phyloP scores from a whole-genome alignment of 164 flowering plant species.

The Aristolochia fimbriata region DNA sequence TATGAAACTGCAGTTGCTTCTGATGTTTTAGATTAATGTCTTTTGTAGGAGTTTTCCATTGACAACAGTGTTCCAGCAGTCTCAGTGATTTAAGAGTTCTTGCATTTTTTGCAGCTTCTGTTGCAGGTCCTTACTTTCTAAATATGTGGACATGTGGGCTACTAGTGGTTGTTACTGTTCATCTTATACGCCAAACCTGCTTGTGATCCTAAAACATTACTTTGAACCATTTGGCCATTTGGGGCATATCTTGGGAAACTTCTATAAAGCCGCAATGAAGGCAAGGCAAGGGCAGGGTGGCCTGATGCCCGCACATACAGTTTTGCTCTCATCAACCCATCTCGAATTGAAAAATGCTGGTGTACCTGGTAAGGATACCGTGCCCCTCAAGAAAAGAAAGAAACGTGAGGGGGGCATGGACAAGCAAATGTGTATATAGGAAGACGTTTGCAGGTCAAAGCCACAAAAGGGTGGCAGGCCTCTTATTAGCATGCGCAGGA shows the following conservation, averaged over 20 bases:
- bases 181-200: constrained; percentile 6
- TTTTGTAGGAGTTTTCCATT: neutral
- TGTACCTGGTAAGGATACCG: constrained; percentile 5
- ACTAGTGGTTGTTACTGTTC: constrained; percentile 12
- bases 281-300: constrained; percentile 2
- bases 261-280: neutral
- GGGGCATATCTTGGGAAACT: neutral
- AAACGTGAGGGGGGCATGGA: constrained; percentile 5
- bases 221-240: neutral
- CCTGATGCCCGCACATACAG: constrained; percentile 8
- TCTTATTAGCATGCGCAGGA: constrained; percentile 3
- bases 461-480: constrained; percentile 45
- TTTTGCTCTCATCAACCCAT: constrained; percentile 10
- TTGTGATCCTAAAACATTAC: neutral
- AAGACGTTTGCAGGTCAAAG: constrained; percentile 38
- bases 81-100: neutral
- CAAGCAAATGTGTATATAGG: constrained; percentile 11
- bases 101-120: constrained; percentile 21
- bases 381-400: constrained; percentile 4
- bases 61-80: neutral
- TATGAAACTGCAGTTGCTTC: neutral
- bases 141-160: constrained; percentile 18
- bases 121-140: constrained; percentile 8
- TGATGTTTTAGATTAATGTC: neutral
- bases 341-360: constrained; percentile 2